Percentiles rank a stretch among this genome's conserved stretches.
phyloP scores from a whole-genome alignment of 2,329 filamentous ascomycete genomes.

The Helicocarpus griseus region DNA sequence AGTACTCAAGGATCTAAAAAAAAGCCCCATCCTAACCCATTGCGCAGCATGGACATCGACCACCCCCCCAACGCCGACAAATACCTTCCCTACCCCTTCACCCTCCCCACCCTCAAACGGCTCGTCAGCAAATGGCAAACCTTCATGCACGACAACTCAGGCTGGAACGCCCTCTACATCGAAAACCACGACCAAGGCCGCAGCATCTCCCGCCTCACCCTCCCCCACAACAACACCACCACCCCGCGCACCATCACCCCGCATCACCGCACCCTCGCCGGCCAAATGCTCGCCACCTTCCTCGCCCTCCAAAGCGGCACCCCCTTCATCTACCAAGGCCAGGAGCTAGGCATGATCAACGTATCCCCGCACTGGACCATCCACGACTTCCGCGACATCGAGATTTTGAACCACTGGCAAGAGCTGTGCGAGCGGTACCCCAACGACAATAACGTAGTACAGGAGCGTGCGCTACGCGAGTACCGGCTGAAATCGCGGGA shows the following conservation, averaged over 20 bases:
- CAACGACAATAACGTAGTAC: slow-evolving; percentile 20
- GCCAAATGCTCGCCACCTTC: slow-evolving; percentile 52
- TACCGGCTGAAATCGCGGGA: slow-evolving; percentile 45
- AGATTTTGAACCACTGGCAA: slow-evolving; percentile 49
- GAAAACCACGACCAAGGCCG: slow-evolving; percentile 59
- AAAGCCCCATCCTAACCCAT: neutral
- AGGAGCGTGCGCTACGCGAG: slow-evolving; percentile 22
- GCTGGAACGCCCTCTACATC: slow-evolving; percentile 57
- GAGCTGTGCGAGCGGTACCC: slow-evolving; percentile 24
- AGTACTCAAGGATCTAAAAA: neutral
- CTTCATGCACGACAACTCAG: slow-evolving; percentile 49
- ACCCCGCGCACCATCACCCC: slow-evolving; percentile 30
- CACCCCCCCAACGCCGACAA: slow-evolving; percentile 40
- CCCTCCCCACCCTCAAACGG: slow-evolving; percentile 42
- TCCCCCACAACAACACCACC: neutral
- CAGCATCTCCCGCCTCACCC: slow-evolving; percentile 46
- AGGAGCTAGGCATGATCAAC: slow-evolving; percentile 60
- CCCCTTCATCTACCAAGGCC: slow-evolving; percentile 59
- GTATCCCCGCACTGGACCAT: slow-evolving; percentile 52
- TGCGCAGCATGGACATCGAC: slow-evolving; percentile 48
- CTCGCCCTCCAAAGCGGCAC: slow-evolving; percentile 51
- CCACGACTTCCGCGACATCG: slow-evolving; percentile 59
- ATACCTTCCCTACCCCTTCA: slow-evolving; percentile 39
- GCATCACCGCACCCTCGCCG: slow-evolving; percentile 40
- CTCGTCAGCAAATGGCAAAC: slow-evolving; percentile 50